Evolutionary conservation across 306 rosid species (phyloP), one percentile per base, ranked within the genome.

Genomic region (Benincasa hispida): DNA sequence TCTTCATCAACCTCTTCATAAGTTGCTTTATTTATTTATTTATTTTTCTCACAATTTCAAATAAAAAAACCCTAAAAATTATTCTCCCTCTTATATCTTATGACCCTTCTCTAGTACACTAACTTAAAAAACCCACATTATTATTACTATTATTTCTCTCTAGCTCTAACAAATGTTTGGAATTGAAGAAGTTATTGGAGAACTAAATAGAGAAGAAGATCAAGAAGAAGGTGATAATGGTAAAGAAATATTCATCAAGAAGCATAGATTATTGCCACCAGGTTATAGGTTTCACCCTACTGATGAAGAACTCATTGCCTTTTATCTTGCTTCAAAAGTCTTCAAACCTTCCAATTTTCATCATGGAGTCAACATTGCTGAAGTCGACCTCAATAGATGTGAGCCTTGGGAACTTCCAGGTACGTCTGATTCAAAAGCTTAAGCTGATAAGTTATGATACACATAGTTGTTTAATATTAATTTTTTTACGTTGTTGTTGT

Each of bases 361-460:
- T 81, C 81, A 54, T 79, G 76, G 76, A 8, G 58, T 89, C 68
- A 78, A 83, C 25, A 87, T 91, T 75, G 88, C 82, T 2, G 95
- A 89, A 75, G 95, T 89, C 77, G 92, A 91, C 50, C 92, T 91
- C 45, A 89, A 89, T 78, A 30, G 89, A 81, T 92, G 91, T 27
- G 97, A 92, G 79, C 96, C 96, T 13, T 89, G 97, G 96, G 91
- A 92, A 50, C 91, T 92, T 66, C 97, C 96, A 85, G 95, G 97
- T 89, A 60, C 37, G 4, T 14, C 2, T 13, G 14, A 47, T 47
- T 47, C 56, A 54, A 55, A 55, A 55, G 2, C 9, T 55, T 55
- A 55, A 22, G 6, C 0, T 56, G 15, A 56, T 22, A 1, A 7
- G 57, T 48, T 48, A 8, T 19, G 11, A 12, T 10, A 41, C 10